Base-by-base conservation (phyloP, 1,284 basidiomycete genomes). In the Crucibulum cyathiforme region DNA sequence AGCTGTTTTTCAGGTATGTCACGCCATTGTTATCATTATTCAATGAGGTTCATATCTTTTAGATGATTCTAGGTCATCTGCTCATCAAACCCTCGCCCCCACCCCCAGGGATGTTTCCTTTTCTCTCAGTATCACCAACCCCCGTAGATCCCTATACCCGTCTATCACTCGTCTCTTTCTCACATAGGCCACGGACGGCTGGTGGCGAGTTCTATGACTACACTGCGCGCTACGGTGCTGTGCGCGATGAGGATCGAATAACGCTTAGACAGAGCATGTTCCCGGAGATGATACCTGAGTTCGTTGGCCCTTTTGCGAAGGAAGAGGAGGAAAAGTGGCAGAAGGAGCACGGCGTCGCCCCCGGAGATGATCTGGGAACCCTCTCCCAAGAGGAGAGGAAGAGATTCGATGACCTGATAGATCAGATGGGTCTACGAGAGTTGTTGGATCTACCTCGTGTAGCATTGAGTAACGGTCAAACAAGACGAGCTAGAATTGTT, bases 401-500 rank as follows among this genome's bases (percentile, higher is more conserved):
- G 47, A 65, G 59, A 45, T 61, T 38, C 34, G 65, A 48, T 57
- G 63, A 63, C 1, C 71, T 92, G 24, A 79, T 84, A 0, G 72
- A 77, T 6, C 75, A 76, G 49, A 80, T 95, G 71, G 85, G 82
- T 3, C 77, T 96, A 51, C 69, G 74, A 3, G 67, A 80, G 15
- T 74, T 95, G 39, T 77, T 97, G n/a, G 90, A 96, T 68, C 68
- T 96, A 6, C 96, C 95, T 0, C 75, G 92, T 15, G 82, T 97
- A 7, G 92, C 92, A 1, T 74, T 98, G 53, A 94, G 92, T 63
- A 97, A 97, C 66, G 97, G 97, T 0, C 97, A 99, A 79, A 98
- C 91, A 19, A 78, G 97, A 39, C 79, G 95, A 31, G 95, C 95
- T 5, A 81, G 96, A 53, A 93, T 99, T 49, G 81, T 93, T 3